Conservation (phyloP, 1,284 basidiomycete genomes). For the Chondrostereum purpureum region DNA sequence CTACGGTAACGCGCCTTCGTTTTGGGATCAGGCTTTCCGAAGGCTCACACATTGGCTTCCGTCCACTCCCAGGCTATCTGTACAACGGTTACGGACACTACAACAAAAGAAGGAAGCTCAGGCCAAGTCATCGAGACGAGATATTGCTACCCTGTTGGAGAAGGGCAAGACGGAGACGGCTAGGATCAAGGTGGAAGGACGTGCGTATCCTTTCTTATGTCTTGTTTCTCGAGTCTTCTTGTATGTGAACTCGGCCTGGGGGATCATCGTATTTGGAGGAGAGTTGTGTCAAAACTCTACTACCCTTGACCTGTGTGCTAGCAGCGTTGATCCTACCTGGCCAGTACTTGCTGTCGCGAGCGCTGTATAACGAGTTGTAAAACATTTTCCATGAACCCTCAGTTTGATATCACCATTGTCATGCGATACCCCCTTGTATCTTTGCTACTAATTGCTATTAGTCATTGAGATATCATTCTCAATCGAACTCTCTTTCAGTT, state of each 20-base stretch:
- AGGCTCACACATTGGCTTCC: constrained; percentile 1
- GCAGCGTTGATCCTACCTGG: too few species aligned
- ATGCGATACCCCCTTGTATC: neutral
- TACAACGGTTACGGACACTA: constrained; percentile 84
- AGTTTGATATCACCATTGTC: too few species aligned
- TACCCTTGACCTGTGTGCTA: too few species aligned
- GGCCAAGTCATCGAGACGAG: constrained; percentile 76
- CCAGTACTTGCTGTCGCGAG: too few species aligned
- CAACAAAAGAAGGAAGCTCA: constrained; percentile 94
- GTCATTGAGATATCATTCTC: too few species aligned
- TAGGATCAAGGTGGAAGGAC: constrained; percentile 74
- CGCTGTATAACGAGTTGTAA: too few species aligned
- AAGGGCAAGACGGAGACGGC: constrained; percentile 79
- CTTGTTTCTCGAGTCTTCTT: neutral
- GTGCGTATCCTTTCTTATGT: constrained; percentile 35
- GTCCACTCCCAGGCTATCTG: constrained; percentile 62
- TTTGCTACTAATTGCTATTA: neutral
- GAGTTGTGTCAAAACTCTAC: too few species aligned
- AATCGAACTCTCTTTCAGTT: constrained; percentile 40
- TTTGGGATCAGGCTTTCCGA: neutral
- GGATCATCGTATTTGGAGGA: too few species aligned
- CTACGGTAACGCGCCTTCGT: constrained; percentile 57
- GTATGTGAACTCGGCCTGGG: too few species aligned
- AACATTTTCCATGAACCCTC: too few species aligned
- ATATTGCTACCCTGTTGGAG: constrained; percentile 76